Percentiles rank a stretch among this genome's conserved stretches.
Conservation (phyloP, 306 rosid species). For the Vigna unguiculata region DNA sequence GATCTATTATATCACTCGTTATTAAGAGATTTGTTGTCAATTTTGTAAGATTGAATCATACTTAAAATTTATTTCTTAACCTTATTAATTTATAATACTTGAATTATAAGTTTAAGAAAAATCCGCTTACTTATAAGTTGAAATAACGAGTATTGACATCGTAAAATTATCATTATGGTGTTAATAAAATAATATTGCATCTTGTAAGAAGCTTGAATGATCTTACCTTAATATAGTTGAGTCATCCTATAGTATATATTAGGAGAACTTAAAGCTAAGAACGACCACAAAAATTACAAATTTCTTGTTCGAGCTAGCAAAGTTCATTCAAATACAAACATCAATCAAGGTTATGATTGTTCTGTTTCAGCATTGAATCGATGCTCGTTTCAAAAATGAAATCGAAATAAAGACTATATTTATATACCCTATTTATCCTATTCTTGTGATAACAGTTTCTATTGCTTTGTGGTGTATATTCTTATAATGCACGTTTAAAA, state of each 20-base stretch:
- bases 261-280: background rate
- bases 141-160: background rate
- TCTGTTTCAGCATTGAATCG: background rate
- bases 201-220: background rate
- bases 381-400: background rate
- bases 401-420: background rate
- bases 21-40: too few relatives aligned
- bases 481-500: background rate
- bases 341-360: background rate
- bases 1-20: too few relatives aligned
- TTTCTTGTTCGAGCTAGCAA: too few relatives aligned
- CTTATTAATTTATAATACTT: background rate
- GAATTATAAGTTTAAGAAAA: background rate
- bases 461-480: slow-evolving; percentile 1
- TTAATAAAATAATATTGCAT: background rate
- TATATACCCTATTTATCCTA: background rate
- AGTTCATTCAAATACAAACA: background rate
- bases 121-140: background rate
- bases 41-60: too few relatives aligned
- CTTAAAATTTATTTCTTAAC: too few relatives aligned
- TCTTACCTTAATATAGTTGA: background rate
- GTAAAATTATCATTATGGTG: background rate
- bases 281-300: background rate
- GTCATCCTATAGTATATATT: background rate
- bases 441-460: background rate